Percentiles rank a stretch among this genome's conserved stretches.
phyloP scores from a whole-genome alignment of 1,139 yeast genomes.

The Candida tunisiensis region DNA sequence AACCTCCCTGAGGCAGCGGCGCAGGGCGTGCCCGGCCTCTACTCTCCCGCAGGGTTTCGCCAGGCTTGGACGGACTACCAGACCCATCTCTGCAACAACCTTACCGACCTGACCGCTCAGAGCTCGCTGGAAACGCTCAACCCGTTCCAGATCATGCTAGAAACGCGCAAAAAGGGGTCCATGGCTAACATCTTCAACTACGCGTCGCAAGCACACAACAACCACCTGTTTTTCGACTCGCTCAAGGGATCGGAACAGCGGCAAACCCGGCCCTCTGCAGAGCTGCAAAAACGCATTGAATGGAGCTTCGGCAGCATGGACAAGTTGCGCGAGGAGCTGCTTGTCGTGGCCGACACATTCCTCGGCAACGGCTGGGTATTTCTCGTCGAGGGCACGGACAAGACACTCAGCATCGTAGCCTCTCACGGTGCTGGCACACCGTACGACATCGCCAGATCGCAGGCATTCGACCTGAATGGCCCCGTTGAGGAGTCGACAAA shows the following conservation, averaged over 20 bases:
- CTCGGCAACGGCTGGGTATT: constrained; percentile 82
- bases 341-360: constrained; percentile 36
- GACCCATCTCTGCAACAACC: constrained; percentile 42
- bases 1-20: background rate
- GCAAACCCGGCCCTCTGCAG: constrained; percentile 17
- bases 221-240: constrained; percentile 75
- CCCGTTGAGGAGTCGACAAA: constrained; percentile 32
- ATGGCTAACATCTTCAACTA: constrained; percentile 62
- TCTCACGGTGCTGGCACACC: constrained; percentile 86
- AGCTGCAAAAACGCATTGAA: constrained; percentile 16
- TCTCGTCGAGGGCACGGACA: constrained; percentile 57
- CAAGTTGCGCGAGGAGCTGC: constrained; percentile 34
- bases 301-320: constrained; percentile 29
- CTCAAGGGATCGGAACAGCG: constrained; percentile 19
- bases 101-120: constrained; percentile 48
- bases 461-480: constrained; percentile 59
- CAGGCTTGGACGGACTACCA: constrained; percentile 77
- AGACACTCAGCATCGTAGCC: constrained; percentile 43
- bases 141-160: constrained; percentile 62
- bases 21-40: constrained; percentile 55
- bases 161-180: constrained; percentile 54
- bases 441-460: constrained; percentile 60
- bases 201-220: constrained; percentile 87
- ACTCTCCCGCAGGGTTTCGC: constrained; percentile 49
- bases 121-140: constrained; percentile 64